Conservation (phyloP, 805 yeast species). For the Grigorovia transvaalensis region DNA sequence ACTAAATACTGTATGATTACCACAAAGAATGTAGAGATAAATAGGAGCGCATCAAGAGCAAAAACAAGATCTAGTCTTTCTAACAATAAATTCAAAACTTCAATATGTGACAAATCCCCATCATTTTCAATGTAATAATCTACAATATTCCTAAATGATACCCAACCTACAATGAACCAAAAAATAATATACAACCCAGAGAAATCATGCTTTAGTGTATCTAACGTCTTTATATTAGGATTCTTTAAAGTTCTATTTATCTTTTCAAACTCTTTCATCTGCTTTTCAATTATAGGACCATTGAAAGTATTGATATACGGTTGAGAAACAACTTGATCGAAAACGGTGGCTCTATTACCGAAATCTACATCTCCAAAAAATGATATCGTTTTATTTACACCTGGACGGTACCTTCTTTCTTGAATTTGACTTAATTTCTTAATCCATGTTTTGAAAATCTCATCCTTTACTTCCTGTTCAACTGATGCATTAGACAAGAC, state of each 20-base stretch:
- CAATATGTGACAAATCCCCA: conserved; percentile 35
- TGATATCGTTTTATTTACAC: conserved; percentile 27
- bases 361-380: conserved; percentile 47
- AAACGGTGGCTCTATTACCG: conserved; percentile 34
- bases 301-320: conserved; percentile 24
- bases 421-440: conserved; percentile 7
- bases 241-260: neutral
- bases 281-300: conserved; percentile 24
- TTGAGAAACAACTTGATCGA: conserved; percentile 35
- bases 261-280: conserved; percentile 12
- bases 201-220: conserved; percentile 28
- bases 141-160: conserved; percentile 43
- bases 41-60: conserved; percentile 64
- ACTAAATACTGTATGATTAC: conserved; percentile 49
- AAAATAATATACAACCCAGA: conserved; percentile 74
- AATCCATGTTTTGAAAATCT: conserved; percentile 5
- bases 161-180: conserved; percentile 58
- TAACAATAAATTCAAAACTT: conserved; percentile 46
- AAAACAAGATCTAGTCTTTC: conserved; percentile 57
- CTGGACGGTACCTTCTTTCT: conserved; percentile 5
- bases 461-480: conserved; percentile 3
- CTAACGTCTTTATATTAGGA: neutral
- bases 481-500: neutral
- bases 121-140: conserved; percentile 38
- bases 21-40: conserved; percentile 51